Evolutionary conservation across 2,329 filamentous ascomycete genomes (phyloP).

Genomic region (Hypoxylon sp.): DNA sequence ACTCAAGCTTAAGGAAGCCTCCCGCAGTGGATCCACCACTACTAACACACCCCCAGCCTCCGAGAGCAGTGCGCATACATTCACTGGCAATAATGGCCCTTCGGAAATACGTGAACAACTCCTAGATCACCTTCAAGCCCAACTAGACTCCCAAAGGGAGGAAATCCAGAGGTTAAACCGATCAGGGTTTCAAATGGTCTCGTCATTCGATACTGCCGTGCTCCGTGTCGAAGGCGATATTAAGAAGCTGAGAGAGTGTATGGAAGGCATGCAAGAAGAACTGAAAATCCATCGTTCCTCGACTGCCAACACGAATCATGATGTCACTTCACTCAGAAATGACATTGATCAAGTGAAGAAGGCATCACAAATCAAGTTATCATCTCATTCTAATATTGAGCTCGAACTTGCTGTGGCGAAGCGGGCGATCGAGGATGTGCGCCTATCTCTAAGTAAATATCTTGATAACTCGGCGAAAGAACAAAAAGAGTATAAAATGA

Average conservation of each 20-base stretch:
- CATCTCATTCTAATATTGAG: slow-evolving; percentile 28
- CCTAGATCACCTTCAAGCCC: slow-evolving; percentile 53
- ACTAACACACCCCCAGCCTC: slow-evolving; percentile 20
- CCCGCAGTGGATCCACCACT: slow-evolving; percentile 24
- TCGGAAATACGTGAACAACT: slow-evolving; percentile 29
- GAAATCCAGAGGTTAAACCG: slow-evolving; percentile 58
- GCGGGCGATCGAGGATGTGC: slow-evolving; percentile 46
- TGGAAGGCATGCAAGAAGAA: slow-evolving; percentile 50
- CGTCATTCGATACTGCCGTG: slow-evolving; percentile 56
- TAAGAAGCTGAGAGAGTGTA: slow-evolving; percentile 52
- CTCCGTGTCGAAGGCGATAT: slow-evolving; percentile 56
- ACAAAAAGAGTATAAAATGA: slow-evolving; percentile 26
- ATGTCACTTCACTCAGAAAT: slow-evolving; percentile 50
- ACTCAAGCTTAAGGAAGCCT: slow-evolving; percentile 52
- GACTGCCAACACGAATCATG: slow-evolving; percentile 40
- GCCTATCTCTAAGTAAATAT: slow-evolving; percentile 44
- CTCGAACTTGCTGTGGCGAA: slow-evolving; percentile 28
- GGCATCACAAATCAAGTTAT: slow-evolving; percentile 16
- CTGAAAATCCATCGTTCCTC: slow-evolving; percentile 27
- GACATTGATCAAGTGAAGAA: slow-evolving; percentile 47
- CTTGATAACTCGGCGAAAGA: slow-evolving; percentile 20
- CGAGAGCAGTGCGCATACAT: slow-evolving; percentile 1
- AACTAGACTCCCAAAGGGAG: slow-evolving; percentile 55
- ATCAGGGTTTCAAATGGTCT: slow-evolving; percentile 57
- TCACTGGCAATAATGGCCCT: slow-evolving; percentile 10